phyloP scores from a whole-genome alignment of 2,329 filamentous ascomycete genomes.

The Penicillium italicum region DNA sequence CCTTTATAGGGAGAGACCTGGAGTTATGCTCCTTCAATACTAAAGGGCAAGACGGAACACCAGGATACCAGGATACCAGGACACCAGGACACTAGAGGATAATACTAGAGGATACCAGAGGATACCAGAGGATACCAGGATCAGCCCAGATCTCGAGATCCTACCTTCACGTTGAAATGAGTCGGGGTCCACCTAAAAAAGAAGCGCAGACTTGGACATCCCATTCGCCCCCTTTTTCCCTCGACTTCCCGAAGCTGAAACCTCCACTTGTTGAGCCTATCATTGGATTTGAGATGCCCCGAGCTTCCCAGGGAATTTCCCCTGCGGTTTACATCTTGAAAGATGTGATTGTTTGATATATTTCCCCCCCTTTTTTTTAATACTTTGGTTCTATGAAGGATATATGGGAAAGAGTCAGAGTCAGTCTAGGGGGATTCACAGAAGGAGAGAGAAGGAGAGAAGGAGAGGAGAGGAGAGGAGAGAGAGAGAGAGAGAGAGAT shows the following conservation, averaged over 20 bases:
- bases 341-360: background rate
- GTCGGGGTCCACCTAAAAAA: background rate
- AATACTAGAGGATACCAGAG: too few relatives aligned
- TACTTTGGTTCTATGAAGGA: background rate
- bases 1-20: background rate
- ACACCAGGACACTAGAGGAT: too few relatives aligned
- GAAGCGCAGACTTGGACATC: background rate
- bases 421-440: background rate
- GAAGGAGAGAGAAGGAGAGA: background rate
- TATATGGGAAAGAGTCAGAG: background rate
- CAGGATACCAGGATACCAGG: too few relatives aligned
- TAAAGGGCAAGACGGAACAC: too few relatives aligned
- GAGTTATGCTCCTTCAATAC: background rate
- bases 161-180: too few relatives aligned
- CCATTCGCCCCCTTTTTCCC: slow-evolving; percentile 1
- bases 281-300: background rate
- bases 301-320: background rate
- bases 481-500: background rate
- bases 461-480: too few relatives aligned
- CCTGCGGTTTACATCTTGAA: background rate
- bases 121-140: too few relatives aligned
- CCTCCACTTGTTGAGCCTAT: background rate
- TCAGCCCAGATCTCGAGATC: too few relatives aligned
- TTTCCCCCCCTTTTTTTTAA: background rate
- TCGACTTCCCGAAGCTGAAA: background rate